These are phyloP conservation scores for Berkeleyomyces basicola DNA, from an alignment of 2,329 filamentous ascomycete genomes.

Conservation along the genomic window DNA sequence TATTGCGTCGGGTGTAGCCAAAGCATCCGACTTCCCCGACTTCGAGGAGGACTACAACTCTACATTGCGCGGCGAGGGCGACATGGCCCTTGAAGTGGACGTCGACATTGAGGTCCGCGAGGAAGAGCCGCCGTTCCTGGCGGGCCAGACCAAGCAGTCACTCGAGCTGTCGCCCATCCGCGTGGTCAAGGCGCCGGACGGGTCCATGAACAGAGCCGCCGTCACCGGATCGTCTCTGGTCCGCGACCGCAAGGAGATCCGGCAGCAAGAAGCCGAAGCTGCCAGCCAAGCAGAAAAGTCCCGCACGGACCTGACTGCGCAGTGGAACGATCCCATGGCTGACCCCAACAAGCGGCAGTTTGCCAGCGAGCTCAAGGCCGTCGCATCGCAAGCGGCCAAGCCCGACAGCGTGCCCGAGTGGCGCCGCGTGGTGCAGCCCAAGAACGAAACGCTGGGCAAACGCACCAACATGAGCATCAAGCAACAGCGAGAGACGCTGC, in stretches of 20 bases:
- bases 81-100: conserved; percentile 87
- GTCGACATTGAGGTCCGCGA: conserved; percentile 94
- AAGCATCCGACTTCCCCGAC: conserved; percentile 85
- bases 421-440: conserved; percentile 69
- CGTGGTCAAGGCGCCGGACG: conserved; percentile 92
- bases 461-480: conserved; percentile 86
- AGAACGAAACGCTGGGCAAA: conserved; percentile 68
- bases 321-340: conserved; percentile 97
- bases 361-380: conserved; percentile 60
- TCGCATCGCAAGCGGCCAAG: conserved; percentile 42
- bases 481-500: conserved; percentile 77
- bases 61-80: conserved; percentile 67
- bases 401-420: conserved; percentile 71
- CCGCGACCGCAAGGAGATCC: conserved; percentile 76
- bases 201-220: conserved; percentile 91
- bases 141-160: conserved; percentile 91
- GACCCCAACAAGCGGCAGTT: conserved; percentile 73
- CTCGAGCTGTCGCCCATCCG: conserved; percentile 88
- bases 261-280: conserved; percentile 72
- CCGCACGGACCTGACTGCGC: conserved; percentile 68
- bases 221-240: conserved; percentile 82
- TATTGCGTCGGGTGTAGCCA: conserved; percentile 86
- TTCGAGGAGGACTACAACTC: conserved; percentile 88
- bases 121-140: conserved; percentile 89
- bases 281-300: conserved; percentile 50